Conservation (phyloP, 1,139 yeast genomes). For the Yamadazyma epiphylla region DNA sequence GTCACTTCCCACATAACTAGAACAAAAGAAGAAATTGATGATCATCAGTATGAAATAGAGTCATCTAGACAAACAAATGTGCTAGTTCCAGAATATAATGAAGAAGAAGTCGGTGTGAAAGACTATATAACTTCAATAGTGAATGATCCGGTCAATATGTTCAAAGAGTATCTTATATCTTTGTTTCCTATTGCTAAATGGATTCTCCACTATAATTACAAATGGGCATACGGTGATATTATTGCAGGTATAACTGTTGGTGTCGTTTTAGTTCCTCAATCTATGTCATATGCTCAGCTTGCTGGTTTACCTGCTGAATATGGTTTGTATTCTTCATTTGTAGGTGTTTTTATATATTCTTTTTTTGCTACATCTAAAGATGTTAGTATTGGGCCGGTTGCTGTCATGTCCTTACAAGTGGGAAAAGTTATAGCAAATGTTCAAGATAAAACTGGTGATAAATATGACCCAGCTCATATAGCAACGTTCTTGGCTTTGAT, state of each 20-base stretch:
- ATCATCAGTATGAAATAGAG: slow-evolving; percentile 8
- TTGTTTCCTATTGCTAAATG: slow-evolving; percentile 77
- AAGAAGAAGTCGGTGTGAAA: slow-evolving; percentile 39
- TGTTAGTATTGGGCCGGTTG: slow-evolving; percentile 95
- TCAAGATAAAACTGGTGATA: slow-evolving; percentile 31
- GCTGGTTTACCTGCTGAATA: slow-evolving; percentile 81
- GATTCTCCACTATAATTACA: slow-evolving; percentile 77
- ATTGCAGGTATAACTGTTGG: slow-evolving; percentile 95
- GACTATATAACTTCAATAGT: slow-evolving; percentile 41
- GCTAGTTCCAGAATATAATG: slow-evolving; percentile 37
- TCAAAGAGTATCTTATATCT: slow-evolving; percentile 49
- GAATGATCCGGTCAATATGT: slow-evolving; percentile 36
- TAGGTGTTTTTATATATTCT: slow-evolving; percentile 86
- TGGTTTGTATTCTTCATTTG: slow-evolving; percentile 88
- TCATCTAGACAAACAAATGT: slow-evolving; percentile 3
- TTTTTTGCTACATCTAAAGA: slow-evolving; percentile 94
- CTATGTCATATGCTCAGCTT: slow-evolving; percentile 90
- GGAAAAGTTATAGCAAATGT: slow-evolving; percentile 73
- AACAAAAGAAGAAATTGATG: neutral
- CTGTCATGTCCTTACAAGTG: slow-evolving; percentile 89
- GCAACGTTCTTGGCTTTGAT: slow-evolving; percentile 78
- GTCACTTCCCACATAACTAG: neutral
- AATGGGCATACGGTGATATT: slow-evolving; percentile 79
- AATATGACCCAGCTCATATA: slow-evolving; percentile 57
- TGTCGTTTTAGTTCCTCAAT: slow-evolving; percentile 88